These are phyloP conservation scores for Biancaea sappan DNA, from an alignment of 306 rosid species.

Conservation along the genomic window DNA sequence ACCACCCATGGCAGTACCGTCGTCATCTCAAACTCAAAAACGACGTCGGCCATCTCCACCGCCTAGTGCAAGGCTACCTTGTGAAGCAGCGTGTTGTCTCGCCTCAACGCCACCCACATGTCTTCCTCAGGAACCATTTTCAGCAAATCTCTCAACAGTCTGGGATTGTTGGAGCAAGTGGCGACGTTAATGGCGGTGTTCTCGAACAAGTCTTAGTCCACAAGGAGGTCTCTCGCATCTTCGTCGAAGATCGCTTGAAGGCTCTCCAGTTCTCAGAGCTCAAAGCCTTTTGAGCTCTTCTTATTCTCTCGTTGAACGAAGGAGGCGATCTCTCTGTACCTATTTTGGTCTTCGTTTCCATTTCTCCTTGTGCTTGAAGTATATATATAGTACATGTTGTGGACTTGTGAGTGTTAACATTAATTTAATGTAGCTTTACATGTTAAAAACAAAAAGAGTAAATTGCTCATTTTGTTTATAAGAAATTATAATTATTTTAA, in stretches of 20 bases:
- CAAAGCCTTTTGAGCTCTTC: neutral
- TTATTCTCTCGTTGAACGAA: neutral
- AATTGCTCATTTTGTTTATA: no score
- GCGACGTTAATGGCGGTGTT: neutral
- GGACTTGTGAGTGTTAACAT: no score
- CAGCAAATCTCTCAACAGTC: neutral
- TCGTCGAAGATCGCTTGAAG: neutral
- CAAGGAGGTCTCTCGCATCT: neutral
- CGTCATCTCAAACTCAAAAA: neutral
- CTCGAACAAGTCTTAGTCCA: neutral
- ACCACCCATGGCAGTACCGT: neutral
- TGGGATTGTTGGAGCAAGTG: neutral
- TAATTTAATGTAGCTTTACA: no score
- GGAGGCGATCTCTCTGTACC: neutral
- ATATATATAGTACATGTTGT: no score
- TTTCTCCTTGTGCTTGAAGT: no score
- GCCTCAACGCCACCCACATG: neutral
- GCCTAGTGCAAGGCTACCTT: neutral
- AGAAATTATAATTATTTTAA: no score
- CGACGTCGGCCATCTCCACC: neutral
- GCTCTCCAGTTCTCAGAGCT: neutral
- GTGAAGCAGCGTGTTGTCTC: neutral
- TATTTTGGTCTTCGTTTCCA: neutral
- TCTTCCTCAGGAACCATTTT: neutral
- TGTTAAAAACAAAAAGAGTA: no score